Percentiles rank a stretch among this genome's conserved stretches.
Evolutionary conservation across 352 stramenopile species (phyloP).

Genomic region (Phytophthora sojae): DNA sequence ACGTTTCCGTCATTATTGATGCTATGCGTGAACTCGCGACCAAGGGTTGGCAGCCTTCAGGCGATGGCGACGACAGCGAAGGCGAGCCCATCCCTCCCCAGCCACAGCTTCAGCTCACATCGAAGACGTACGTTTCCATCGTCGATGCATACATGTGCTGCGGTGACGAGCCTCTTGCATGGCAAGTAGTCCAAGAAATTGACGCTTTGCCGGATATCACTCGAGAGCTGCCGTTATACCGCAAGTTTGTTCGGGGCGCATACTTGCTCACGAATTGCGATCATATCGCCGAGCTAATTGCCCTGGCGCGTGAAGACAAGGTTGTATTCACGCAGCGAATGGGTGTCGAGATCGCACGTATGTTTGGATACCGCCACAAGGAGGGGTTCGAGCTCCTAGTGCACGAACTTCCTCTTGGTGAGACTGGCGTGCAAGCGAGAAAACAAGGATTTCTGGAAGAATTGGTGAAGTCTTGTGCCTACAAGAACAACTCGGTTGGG

Average conservation of each 20-base stretch:
- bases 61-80: slow-evolving; percentile 2
- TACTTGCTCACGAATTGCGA: slow-evolving; percentile 72
- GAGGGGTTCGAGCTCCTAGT: slow-evolving; percentile 66
- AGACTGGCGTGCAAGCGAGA: slow-evolving; percentile 32
- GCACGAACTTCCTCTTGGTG: slow-evolving; percentile 41
- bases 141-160: slow-evolving; percentile 81
- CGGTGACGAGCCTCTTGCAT: slow-evolving; percentile 63
- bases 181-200: slow-evolving; percentile 66
- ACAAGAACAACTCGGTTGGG: slow-evolving; percentile 64
- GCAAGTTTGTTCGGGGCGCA: slow-evolving; percentile 75
- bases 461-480: slow-evolving; percentile 72
- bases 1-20: slow-evolving; percentile 64
- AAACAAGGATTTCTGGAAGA: slow-evolving; percentile 66
- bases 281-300: slow-evolving; percentile 65
- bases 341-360: slow-evolving; percentile 69
- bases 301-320: slow-evolving; percentile 51
- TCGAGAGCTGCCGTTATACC: slow-evolving; percentile 62
- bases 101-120: slow-evolving; percentile 62
- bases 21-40: slow-evolving; percentile 60
- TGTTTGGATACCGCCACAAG: slow-evolving; percentile 62
- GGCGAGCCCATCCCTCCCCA: slow-evolving; percentile 46
- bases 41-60: slow-evolving; percentile 45
- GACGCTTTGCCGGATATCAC: slow-evolving; percentile 41
- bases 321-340: slow-evolving; percentile 70
- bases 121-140: slow-evolving; percentile 76